These are phyloP conservation scores for Rhododendron mucronatum DNA, from an alignment of 148 eudicot genomes.

Conservation along the genomic window DNA sequence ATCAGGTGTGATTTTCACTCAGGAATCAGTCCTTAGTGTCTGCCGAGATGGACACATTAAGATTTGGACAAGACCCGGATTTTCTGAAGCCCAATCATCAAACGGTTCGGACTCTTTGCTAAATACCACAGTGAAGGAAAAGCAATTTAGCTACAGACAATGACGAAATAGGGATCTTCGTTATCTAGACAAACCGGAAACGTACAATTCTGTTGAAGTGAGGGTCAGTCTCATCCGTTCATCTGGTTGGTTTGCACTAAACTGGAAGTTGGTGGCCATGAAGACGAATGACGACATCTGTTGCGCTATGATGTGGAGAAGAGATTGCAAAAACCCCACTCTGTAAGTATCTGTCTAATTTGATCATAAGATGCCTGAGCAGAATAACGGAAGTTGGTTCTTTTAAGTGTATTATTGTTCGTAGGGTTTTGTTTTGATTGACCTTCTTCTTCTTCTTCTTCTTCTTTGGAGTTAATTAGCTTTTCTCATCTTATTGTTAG, in stretches of 20 bases:
- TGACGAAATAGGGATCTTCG: slow-evolving; percentile 2
- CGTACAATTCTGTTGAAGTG: background rate
- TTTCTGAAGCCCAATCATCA: slow-evolving; percentile 22
- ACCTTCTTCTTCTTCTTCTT: too few relatives aligned
- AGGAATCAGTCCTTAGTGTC: slow-evolving; percentile 30
- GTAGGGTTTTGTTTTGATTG: background rate
- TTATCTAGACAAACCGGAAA: background rate
- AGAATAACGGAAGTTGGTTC: slow-evolving; percentile 2
- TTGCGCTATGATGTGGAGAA: background rate
- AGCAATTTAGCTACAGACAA: slow-evolving; percentile 33
- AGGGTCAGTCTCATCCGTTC: background rate
- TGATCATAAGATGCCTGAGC: background rate
- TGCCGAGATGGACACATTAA: slow-evolving; percentile 39
- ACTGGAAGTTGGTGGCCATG: background rate
- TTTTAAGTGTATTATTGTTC: background rate
- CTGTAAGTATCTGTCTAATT: slow-evolving; percentile 5
- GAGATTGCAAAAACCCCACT: background rate
- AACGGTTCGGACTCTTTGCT: slow-evolving; percentile 37
- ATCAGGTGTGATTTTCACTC: slow-evolving; percentile 33
- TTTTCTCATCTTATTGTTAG: background rate
- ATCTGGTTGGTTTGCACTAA: slow-evolving; percentile 5
- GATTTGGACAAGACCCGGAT: slow-evolving; percentile 34
- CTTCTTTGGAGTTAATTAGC: background rate
- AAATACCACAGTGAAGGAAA: slow-evolving; percentile 40
- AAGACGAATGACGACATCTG: background rate